These are phyloP conservation scores for Piloderma croceum DNA, from an alignment of 768 basidiomycete species.

Conservation along the genomic window DNA sequence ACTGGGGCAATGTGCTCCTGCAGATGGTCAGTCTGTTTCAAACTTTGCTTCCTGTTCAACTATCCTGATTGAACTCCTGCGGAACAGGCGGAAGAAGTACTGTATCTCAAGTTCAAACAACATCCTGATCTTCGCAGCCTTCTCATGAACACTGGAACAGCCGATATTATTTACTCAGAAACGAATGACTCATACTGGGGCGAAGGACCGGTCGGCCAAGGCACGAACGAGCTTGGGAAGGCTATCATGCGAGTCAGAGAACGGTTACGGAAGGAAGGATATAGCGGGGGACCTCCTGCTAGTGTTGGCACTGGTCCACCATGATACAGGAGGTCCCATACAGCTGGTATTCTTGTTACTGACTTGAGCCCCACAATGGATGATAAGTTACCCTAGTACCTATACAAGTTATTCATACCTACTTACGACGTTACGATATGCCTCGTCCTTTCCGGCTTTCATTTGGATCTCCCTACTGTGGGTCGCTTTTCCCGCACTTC, in stretches of 20 bases:
- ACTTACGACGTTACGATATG: too few relatives aligned
- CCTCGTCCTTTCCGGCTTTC: too few relatives aligned
- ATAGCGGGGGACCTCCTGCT: too few relatives aligned
- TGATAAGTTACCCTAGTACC: too few relatives aligned
- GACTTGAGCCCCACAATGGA: too few relatives aligned
- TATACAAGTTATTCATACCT: too few relatives aligned
- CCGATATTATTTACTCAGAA: slow-evolving; percentile 50
- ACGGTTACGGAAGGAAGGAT: slow-evolving; percentile 18
- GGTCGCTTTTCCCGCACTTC: too few relatives aligned
- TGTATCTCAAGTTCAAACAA: slow-evolving; percentile 66
- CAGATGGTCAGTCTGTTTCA: slow-evolving; percentile 41
- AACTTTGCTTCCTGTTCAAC: not conserved
- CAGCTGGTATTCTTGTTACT: too few relatives aligned
- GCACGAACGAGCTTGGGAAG: slow-evolving; percentile 48
- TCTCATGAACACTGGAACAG: slow-evolving; percentile 49
- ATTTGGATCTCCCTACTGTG: too few relatives aligned
- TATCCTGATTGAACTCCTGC: slow-evolving; percentile 3
- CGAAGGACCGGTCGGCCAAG: slow-evolving; percentile 38
- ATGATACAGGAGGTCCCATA: too few relatives aligned
- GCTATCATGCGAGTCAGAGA: slow-evolving; percentile 46
- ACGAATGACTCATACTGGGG: slow-evolving; percentile 64
- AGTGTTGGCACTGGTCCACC: too few relatives aligned
- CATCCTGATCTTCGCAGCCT: slow-evolving; percentile 51
- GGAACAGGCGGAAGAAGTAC: slow-evolving; percentile 67
- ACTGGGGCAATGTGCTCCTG: slow-evolving; percentile 54